A percentile compares a stretch with the other conserved stretches of the same genome.
These are phyloP conservation scores for Phytophthora ohioensis DNA, from an alignment of 352 stramenopile species.

Conservation along the genomic window DNA sequence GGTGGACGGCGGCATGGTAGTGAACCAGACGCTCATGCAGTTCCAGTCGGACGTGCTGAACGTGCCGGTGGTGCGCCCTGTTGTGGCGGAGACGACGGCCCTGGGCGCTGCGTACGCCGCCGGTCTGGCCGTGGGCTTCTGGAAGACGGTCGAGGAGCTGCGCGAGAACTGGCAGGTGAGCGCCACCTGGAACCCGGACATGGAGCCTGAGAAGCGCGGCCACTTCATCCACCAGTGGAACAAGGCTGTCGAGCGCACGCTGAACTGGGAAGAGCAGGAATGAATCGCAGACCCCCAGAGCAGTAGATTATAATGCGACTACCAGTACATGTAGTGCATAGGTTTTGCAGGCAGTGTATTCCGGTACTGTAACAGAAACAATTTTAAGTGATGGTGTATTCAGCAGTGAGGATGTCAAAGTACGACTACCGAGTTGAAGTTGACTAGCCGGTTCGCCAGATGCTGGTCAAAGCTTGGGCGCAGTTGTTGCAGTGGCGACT, in stretches of 20 bases:
- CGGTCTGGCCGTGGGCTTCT: constrained; percentile 97
- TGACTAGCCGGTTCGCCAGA: constrained; percentile 6
- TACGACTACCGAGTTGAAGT: constrained; percentile 35
- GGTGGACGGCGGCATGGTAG: constrained; percentile 98
- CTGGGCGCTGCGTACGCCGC: constrained; percentile 97
- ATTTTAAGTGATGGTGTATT: constrained; percentile 35
- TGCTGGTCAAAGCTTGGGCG: constrained; percentile 24
- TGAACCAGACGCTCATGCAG: constrained; percentile 98
- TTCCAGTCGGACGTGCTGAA: constrained; percentile 98
- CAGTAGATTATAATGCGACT: constrained; percentile 39
- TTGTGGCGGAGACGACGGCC: constrained; percentile 97
- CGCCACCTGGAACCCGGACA: constrained; percentile 79
- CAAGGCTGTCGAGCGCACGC: constrained; percentile 86
- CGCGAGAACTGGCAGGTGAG: constrained; percentile 83
- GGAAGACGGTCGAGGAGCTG: constrained; percentile 90
- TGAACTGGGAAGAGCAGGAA: constrained; percentile 82
- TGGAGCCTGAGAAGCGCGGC: constrained; percentile 62
- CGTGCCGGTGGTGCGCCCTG: constrained; percentile 92
- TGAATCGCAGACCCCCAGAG: constrained; percentile 23
- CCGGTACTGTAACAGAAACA: constrained; percentile 18
- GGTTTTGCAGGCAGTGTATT: constrained; percentile 15
- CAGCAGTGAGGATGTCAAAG: background rate
- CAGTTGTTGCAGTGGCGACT: constrained; percentile 12
- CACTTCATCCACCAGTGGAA: constrained; percentile 79
- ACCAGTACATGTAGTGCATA: background rate